Base-by-base conservation (phyloP, 1,284 basidiomycete species). In the Phellinidium pouzarii region DNA sequence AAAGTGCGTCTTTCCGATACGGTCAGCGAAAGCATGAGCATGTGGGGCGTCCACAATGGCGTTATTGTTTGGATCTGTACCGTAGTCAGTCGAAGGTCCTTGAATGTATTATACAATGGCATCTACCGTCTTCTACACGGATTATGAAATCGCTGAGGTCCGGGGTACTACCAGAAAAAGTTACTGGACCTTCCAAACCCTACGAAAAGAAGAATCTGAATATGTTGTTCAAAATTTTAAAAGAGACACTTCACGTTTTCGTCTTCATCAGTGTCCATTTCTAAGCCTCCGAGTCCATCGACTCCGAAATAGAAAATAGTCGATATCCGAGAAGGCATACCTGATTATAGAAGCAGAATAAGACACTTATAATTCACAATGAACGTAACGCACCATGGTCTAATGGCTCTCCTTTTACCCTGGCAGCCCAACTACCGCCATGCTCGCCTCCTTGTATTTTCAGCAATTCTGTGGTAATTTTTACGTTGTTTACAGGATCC, bases 361-460 rank as follows among this genome's bases (percentile, higher is more conserved):
- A 29, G 31, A 20, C 27, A 46, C 20, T 9, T 20, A 37, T 37
- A 34, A 9, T 17, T n/a, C 19, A 40, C n/a, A 52, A 44, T 41
- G 25, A 34, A 7, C 31, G 9, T 8, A 34, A 66, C 77, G 55
- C 56, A 90, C 89, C 69, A 56, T 71, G 65, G 56, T 88, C 73
- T 20, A 96, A 72, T 17, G 91, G 88, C 62, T 83, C 78, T 17
- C 94, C 93, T 62, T 84, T 87, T 56, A 97, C 78, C 48, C 94
- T 80, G 4, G 84, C 87, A 60, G 86, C 91, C 94, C 94, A 97
- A 66, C 86, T 91, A 14, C 90, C 91, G 5, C 91, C 90, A 64
- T 86, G 78, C 22, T 78, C 74, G 12, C 89, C 90, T 29, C 83
- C 86, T 11, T 84, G 75, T 29, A 90, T 73, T 67, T 95, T 95